These are phyloP conservation scores for Medicago lupulina DNA, from an alignment of 306 rosid species.

Conservation along the genomic window DNA sequence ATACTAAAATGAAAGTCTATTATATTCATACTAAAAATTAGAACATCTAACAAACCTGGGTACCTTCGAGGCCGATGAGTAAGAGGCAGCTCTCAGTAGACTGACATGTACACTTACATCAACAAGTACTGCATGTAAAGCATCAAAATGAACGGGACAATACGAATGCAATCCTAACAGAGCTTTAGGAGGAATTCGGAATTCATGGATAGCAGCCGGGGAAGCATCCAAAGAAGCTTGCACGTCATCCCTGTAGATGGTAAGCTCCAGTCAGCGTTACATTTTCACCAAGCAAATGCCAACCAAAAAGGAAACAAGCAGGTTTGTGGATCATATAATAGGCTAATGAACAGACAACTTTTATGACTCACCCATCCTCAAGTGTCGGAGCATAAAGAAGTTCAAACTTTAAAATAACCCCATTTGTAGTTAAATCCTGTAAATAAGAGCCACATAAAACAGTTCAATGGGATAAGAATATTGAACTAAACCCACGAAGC, in stretches of 20 bases:
- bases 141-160: conserved; percentile 87
- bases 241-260: conserved; percentile 59
- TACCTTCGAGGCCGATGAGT: conserved; percentile 50
- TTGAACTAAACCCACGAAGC: conserved; percentile 16
- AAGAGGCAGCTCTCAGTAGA: conserved; percentile 59
- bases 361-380: conserved; percentile 65
- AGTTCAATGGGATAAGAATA: conserved; percentile 15
- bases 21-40: conserved; percentile 33
- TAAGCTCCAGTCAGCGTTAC: conserved; percentile 46
- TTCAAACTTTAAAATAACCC: conserved; percentile 90
- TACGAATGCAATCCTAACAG: conserved; percentile 87
- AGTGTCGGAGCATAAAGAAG: conserved; percentile 74
- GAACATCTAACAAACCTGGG: conserved; percentile 70
- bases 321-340: conserved; percentile 16
- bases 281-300: conserved; percentile 42
- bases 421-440: conserved; percentile 72
- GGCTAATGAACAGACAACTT: conserved; percentile 32
- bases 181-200: conserved; percentile 85
- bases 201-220: conserved; percentile 83
- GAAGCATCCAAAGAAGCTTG: conserved; percentile 63
- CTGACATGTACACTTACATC: conserved; percentile 79
- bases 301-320: conserved; percentile 29
- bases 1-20: conserved; percentile 23
- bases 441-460: conserved; percentile 43
- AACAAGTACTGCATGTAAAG: conserved; percentile 80